Evolutionary conservation across 345 rosid genomes (phyloP).

Genomic region (Theobroma cacao): DNA sequence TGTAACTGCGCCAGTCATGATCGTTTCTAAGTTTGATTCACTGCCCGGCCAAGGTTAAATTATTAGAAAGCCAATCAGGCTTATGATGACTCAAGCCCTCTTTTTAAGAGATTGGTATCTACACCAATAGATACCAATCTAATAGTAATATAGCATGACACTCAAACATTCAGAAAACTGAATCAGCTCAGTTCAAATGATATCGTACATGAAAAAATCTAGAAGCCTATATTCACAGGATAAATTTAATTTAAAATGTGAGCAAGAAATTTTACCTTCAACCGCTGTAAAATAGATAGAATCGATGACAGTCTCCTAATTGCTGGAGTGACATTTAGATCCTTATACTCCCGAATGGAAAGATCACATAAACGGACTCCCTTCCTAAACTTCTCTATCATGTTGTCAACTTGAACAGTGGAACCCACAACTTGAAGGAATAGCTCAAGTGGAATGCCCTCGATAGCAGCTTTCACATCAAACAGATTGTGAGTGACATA

Average conservation of each 20-base stretch:
- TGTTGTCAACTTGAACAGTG: constrained; percentile 53
- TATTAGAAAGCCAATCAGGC: not conserved
- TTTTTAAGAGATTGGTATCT: not conserved
- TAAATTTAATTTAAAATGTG: not conserved
- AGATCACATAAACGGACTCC: constrained; percentile 67
- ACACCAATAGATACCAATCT: not conserved
- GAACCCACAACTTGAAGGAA: constrained; percentile 85
- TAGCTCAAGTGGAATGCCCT: constrained; percentile 71
- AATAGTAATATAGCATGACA: not conserved
- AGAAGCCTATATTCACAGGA: not conserved
- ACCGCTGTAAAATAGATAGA: constrained; percentile 62
- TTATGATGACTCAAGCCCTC: not conserved
- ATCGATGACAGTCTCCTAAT: constrained; percentile 66
- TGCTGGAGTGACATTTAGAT: constrained; percentile 67
- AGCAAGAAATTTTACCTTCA: constrained; percentile 50
- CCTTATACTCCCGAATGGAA: constrained; percentile 54
- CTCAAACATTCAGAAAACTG: not conserved
- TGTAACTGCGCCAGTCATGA: not conserved
- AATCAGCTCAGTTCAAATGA: not conserved
- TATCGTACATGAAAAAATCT: not conserved
- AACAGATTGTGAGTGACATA: constrained; percentile 41
- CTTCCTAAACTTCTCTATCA: constrained; percentile 66
- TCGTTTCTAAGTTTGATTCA: too few species aligned
- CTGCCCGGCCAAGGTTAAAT: too few species aligned
- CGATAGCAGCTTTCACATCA: constrained; percentile 66